Evolutionary conservation across 2,329 filamentous ascomycete species (phyloP), one percentile per base, ranked within the genome.

Genomic region (Fusarium sp.): DNA sequence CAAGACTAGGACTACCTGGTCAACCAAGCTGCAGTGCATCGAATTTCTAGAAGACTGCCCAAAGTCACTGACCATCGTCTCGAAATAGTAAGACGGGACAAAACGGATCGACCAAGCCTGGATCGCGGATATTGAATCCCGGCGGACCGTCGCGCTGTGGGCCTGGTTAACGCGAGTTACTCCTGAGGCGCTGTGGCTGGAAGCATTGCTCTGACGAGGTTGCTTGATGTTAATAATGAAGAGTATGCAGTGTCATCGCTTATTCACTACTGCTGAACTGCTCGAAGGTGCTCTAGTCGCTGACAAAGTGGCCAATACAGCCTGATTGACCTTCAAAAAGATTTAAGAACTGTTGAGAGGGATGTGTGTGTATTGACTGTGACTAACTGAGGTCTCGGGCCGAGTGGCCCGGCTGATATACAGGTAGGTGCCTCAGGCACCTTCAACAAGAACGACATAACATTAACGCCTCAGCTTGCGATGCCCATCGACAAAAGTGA

Each of bases 21-120:
- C 14, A 19, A 31, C 9, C 3, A 37, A 33, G 49, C 16, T 16
- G 9, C 29, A 18, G 31, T 59, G 33, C 42, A 62, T 51, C 27
- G 51, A 35, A 27, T 51, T 76, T 77, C 67, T 72, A 72, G 73
- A 77, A 75, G 45, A 65, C 60, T 70, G 68, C 58, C 56, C 21
- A 23, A 65, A 45, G 29, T 23, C 60, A 60, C 11, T 21, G 35
- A n/a, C 15, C 12, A 25, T 29, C n/a, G 10, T 25, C 18, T 59
- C 33, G 37, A 39, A 59, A 56, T 42, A 44, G 11, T 31, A 29
- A 44, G 29, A 29, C 44, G 55, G 60, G 44, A 33, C 12, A 63
- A 18, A 41, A 33, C 21, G 35, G 51, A 54, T 37, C 39, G 52
- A 45, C 19, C 62, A 70, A 66, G 63, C 70, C 67, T 70, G 66